Percentiles rank a stretch among this genome's conserved stretches.
Evolutionary conservation across 2,329 filamentous ascomycete species (phyloP).

Genomic region (Cadophora sp.): DNA sequence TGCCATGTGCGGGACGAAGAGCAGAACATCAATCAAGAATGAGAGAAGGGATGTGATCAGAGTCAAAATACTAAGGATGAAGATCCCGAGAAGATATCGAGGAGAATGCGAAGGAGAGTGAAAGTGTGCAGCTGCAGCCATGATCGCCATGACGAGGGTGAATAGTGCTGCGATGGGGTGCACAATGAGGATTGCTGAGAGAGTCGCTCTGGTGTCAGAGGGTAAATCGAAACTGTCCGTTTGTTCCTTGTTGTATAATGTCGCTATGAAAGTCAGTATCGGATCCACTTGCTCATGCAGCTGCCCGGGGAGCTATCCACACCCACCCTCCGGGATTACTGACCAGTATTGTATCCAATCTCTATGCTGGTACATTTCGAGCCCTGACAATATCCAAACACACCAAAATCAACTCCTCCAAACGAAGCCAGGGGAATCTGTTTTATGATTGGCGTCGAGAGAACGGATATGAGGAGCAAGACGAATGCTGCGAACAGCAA

Average conservation of each 20-base stretch:
- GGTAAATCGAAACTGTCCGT: slow-evolving; percentile 61
- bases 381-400: slow-evolving; percentile 85
- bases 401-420: slow-evolving; percentile 81
- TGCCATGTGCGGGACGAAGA: slow-evolving; percentile 91
- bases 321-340: slow-evolving; percentile 44
- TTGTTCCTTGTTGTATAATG: slow-evolving; percentile 37
- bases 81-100: slow-evolving; percentile 81
- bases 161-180: slow-evolving; percentile 90
- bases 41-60: slow-evolving; percentile 84
- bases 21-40: slow-evolving; percentile 90
- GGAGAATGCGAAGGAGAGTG: slow-evolving; percentile 89
- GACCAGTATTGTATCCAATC: slow-evolving; percentile 88
- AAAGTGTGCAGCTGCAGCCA: slow-evolving; percentile 83
- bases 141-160: slow-evolving; percentile 81
- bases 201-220: slow-evolving; percentile 58
- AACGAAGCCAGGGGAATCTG: slow-evolving; percentile 83
- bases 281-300: neutral
- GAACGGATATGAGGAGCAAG: slow-evolving; percentile 81
- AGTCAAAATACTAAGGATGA: slow-evolving; percentile 86
- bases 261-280: slow-evolving; percentile 34
- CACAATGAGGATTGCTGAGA: slow-evolving; percentile 90
- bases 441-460: slow-evolving; percentile 91
- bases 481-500: slow-evolving; percentile 86
- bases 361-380: slow-evolving; percentile 72
- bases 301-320: neutral